These are phyloP conservation scores for Pseudogymnoascus sp. DNA, from an alignment of 2,329 filamentous ascomycete species.

Conservation along the genomic window DNA sequence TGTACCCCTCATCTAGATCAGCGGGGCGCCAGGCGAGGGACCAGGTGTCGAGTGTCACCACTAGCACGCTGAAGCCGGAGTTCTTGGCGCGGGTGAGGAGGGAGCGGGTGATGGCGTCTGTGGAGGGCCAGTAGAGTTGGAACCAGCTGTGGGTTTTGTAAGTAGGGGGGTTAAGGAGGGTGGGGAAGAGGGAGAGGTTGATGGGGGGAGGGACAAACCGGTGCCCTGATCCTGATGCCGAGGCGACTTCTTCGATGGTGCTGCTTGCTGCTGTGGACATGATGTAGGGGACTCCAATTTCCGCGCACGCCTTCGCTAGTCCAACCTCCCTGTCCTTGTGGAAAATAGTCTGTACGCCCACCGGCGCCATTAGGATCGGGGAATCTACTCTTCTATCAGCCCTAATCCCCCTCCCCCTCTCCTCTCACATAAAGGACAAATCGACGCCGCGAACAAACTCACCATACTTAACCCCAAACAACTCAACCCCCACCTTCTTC, in stretches of 20 bases:
- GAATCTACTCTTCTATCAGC: background rate
- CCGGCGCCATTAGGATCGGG: conserved; percentile 55
- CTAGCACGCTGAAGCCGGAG: conserved; percentile 54
- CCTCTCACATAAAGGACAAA: background rate
- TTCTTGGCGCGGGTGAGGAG: conserved; percentile 52
- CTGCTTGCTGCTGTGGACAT: conserved; percentile 54
- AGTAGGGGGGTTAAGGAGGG: background rate
- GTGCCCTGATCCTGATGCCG: conserved; percentile 44
- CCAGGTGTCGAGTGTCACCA: conserved; percentile 67
- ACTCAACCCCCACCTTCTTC: conserved; percentile 41
- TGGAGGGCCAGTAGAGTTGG: conserved; percentile 66
- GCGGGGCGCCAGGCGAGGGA: conserved; percentile 58
- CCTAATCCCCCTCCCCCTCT: background rate
- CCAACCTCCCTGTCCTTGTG: conserved; percentile 57
- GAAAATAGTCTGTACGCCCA: conserved; percentile 61
- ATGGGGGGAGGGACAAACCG: background rate
- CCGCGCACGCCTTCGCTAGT: conserved; percentile 51
- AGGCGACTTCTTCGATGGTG: conserved; percentile 57
- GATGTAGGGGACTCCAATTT: conserved; percentile 55
- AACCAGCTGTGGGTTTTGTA: conserved; percentile 47
- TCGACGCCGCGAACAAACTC: conserved; percentile 6
- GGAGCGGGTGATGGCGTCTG: conserved; percentile 56
- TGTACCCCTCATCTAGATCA: conserved; percentile 55
- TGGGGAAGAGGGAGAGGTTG: too few species aligned
- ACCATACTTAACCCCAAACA: conserved; percentile 44